phyloP scores from a whole-genome alignment of 257 asterid genomes.

The Capsicum rhomboideum region DNA sequence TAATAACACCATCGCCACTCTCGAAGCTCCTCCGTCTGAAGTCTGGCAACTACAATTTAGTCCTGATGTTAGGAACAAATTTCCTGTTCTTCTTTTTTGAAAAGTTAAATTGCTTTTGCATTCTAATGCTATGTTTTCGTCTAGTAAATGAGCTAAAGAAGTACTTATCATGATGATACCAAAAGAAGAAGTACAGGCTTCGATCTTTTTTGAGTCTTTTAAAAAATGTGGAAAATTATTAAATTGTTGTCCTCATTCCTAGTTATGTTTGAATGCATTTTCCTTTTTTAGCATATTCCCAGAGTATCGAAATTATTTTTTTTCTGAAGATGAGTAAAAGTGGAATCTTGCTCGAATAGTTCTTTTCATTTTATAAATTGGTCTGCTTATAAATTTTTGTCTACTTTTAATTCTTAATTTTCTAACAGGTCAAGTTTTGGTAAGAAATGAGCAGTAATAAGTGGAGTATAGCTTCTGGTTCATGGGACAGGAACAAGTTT shows the following conservation, averaged over 20 bases:
- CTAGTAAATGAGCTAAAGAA: not conserved
- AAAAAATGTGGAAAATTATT: not conserved
- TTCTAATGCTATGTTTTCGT: too few relatives aligned
- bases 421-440: too few relatives aligned
- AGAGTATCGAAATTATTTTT: not conserved
- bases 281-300: not conserved
- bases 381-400: too few relatives aligned
- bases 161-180: not conserved
- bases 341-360: not conserved
- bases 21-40: conserved; percentile 98
- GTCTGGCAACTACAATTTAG: conserved; percentile 92
- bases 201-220: not conserved
- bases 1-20: conserved; percentile 72
- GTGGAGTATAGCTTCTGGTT: not conserved
- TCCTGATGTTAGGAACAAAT: conserved; percentile 49
- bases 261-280: not conserved
- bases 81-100: not conserved
- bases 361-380: too few relatives aligned
- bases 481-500: not conserved
- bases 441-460: not conserved
- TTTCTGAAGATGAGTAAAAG: not conserved
- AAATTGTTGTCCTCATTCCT: not conserved
- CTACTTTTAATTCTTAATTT: too few relatives aligned
- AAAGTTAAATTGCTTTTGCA: not conserved
- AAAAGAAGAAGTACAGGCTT: not conserved